Conservation (phyloP, 768 basidiomycete genomes). For the Fistulinella prunicolor region DNA sequence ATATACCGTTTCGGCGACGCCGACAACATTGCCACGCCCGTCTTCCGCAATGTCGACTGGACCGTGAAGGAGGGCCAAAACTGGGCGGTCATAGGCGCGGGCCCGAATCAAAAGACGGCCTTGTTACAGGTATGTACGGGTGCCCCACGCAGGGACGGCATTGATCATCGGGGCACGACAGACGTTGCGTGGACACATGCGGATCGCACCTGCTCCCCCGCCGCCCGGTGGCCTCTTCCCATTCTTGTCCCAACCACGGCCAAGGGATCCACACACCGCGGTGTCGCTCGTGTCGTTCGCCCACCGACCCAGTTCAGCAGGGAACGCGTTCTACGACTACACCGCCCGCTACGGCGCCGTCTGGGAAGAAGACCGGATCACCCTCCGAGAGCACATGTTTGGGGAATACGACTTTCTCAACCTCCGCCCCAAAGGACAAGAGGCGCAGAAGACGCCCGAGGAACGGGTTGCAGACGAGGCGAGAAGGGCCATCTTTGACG, state of each 20-base stretch:
- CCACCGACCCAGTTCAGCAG: constrained; percentile 51
- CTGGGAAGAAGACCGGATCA: constrained; percentile 77
- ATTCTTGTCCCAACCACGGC: constrained; percentile 47
- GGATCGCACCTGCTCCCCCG: constrained; percentile 60
- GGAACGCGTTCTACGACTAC: constrained; percentile 86
- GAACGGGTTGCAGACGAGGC: constrained; percentile 26
- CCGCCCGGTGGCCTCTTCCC: constrained; percentile 77
- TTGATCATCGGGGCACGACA: no score
- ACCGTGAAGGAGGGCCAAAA: constrained; percentile 57
- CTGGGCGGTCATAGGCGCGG: constrained; percentile 75
- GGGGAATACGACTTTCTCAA: constrained; percentile 44
- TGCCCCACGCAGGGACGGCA: not conserved
- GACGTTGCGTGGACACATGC: constrained; percentile 70
- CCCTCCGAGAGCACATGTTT: constrained; percentile 70
- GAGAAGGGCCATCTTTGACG: constrained; percentile 43
- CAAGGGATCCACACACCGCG: constrained; percentile 46
- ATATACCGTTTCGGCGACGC: constrained; percentile 61
- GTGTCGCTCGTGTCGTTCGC: constrained; percentile 66
- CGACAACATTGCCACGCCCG: constrained; percentile 41
- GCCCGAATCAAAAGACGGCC: constrained; percentile 56
- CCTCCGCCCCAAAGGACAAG: constrained; percentile 20
- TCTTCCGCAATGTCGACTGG: constrained; percentile 57
- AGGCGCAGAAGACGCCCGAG: constrained; percentile 19
- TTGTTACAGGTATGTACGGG: constrained; percentile 55
- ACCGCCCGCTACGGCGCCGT: constrained; percentile 90